phyloP scores from a whole-genome alignment of 306 rosid species.

The Cajanus cajan region DNA sequence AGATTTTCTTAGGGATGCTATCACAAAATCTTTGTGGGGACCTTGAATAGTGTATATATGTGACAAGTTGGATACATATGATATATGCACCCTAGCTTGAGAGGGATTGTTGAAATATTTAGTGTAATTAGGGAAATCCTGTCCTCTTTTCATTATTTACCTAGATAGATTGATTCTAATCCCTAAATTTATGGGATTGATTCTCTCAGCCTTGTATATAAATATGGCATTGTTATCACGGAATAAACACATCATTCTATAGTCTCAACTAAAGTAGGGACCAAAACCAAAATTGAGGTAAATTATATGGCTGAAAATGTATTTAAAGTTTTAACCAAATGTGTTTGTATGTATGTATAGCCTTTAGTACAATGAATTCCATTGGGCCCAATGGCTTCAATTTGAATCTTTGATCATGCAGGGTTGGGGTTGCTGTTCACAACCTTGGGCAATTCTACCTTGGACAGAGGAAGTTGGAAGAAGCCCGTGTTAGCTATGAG shows the following conservation, averaged over 20 bases:
- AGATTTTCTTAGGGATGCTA: too few species aligned
- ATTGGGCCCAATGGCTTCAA: not conserved
- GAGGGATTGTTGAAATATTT: not conserved
- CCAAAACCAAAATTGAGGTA: not conserved
- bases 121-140: not conserved
- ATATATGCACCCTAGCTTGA: not conserved
- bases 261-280: not conserved
- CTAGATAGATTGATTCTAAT: not conserved
- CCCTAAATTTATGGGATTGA: not conserved
- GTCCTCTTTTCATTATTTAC: not conserved
- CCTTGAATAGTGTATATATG: not conserved
- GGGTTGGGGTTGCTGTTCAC: constrained; percentile 82
- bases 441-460: constrained; percentile 88
- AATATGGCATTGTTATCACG: not conserved
- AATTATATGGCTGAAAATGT: not conserved
- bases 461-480: constrained; percentile 65
- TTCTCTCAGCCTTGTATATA: not conserved
- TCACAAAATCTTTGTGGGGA: not conserved
- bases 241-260: not conserved
- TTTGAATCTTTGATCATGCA: constrained; percentile 38
- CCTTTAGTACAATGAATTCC: not conserved
- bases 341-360: not conserved
- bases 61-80: not conserved
- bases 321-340: not conserved
- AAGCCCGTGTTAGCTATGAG: constrained; percentile 68